Conservation (phyloP, 306 rosid species). For the Glycyrrhiza uralensis region DNA sequence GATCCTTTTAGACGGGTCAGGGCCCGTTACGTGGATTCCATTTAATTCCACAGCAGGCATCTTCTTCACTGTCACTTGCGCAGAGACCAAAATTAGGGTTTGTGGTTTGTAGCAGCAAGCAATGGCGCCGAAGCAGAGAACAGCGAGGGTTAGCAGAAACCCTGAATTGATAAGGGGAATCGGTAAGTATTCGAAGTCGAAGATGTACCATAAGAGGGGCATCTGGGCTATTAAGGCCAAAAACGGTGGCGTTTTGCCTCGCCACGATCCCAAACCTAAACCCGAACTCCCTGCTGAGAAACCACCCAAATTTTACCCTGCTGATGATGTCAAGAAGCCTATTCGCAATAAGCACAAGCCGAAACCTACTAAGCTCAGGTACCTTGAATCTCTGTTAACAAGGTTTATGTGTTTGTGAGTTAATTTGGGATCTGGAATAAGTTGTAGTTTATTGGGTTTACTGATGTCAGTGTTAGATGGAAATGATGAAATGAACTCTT, state of each 20-base stretch:
- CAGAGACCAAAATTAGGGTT: slow-evolving; percentile 24
- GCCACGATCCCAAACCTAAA: slow-evolving; percentile 52
- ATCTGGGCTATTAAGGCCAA: slow-evolving; percentile 80
- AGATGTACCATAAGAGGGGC: slow-evolving; percentile 73
- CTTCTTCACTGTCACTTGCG: background rate
- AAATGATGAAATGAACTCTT: background rate
- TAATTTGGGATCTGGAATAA: background rate
- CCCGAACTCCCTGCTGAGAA: slow-evolving; percentile 41
- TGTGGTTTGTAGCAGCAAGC: background rate
- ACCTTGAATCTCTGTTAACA: too few species aligned
- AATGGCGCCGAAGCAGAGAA: slow-evolving; percentile 60
- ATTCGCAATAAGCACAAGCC: slow-evolving; percentile 60
- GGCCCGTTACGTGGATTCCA: background rate
- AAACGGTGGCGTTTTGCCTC: slow-evolving; percentile 68
- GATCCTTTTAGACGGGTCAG: background rate
- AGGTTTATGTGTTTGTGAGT: background rate
- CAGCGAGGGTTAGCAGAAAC: slow-evolving; percentile 43
- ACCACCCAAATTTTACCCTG: slow-evolving; percentile 60
- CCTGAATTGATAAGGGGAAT: slow-evolving; percentile 64
- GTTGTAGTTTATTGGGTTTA: background rate
- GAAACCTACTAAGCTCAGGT: slow-evolving; percentile 62
- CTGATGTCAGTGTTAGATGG: background rate
- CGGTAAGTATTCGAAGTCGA: slow-evolving; percentile 56
- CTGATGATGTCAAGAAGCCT: slow-evolving; percentile 70
- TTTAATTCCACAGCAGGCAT: background rate